Conservation (phyloP, 208 protist species). For the Borovskyia barvae region DNA sequence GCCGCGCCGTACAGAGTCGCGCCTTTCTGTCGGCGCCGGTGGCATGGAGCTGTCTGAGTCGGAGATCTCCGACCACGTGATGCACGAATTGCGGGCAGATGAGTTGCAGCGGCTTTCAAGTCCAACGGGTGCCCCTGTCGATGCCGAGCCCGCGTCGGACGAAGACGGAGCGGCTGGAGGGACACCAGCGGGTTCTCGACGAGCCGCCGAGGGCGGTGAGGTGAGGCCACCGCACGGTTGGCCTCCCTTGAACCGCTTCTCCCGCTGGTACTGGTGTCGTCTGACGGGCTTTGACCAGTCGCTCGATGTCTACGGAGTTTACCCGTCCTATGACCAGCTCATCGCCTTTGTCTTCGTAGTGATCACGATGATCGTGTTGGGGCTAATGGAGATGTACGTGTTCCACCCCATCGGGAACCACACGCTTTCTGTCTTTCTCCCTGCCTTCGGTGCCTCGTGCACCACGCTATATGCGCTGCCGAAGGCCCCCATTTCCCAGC, state of each 20-base stretch:
- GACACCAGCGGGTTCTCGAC: neutral
- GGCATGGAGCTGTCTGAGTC: conserved; percentile 25
- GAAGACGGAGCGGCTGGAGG: neutral
- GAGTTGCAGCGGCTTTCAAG: neutral
- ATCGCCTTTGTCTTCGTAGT: conserved; percentile 47
- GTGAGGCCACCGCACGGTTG: conserved; percentile 28
- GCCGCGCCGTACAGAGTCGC: conserved; percentile 17
- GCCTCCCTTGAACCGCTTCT: conserved; percentile 29
- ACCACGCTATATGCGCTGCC: conserved; percentile 53
- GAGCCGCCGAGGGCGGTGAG: conserved; percentile 3
- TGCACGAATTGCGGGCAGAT: conserved; percentile 8
- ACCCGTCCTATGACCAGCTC: conserved; percentile 42
- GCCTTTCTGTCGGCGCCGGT: conserved; percentile 12
- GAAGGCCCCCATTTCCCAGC: conserved; percentile 55
- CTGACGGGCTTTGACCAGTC: conserved; percentile 59
- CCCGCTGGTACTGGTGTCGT: conserved; percentile 54
- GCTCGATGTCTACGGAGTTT: conserved; percentile 47
- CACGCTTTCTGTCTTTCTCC: conserved; percentile 43
- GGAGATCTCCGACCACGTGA: conserved; percentile 16
- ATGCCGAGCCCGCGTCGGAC: neutral
- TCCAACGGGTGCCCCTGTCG: neutral
- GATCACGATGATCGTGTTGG: conserved; percentile 48
- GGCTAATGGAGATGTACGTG: conserved; percentile 58
- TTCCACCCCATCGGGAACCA: conserved; percentile 43
- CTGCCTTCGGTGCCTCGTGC: conserved; percentile 55